These are phyloP conservation scores for Chloranthus sessilifolius DNA, from an alignment of 164 flowering plant species.

Conservation along the genomic window DNA sequence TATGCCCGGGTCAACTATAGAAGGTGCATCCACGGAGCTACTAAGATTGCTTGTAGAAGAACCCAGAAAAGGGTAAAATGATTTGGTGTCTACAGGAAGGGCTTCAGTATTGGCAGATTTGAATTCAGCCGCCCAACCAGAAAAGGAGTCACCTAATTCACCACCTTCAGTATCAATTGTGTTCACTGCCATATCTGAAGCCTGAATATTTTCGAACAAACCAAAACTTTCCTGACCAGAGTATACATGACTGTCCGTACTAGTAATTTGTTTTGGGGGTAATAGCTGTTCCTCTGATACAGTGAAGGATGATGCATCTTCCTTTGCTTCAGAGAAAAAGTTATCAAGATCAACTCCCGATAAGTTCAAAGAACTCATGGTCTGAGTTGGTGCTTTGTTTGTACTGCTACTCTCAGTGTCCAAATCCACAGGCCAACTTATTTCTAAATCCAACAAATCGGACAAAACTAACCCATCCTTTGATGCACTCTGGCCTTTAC, in stretches of 20 bases:
- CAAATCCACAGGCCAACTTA: slow-evolving; percentile 38
- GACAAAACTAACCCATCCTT: slow-evolving; percentile 35
- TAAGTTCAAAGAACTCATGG: slow-evolving; percentile 25
- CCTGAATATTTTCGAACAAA: slow-evolving; percentile 33
- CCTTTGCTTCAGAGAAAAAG: slow-evolving; percentile 30
- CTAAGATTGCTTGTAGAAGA: slow-evolving; percentile 22
- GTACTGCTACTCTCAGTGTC: slow-evolving; percentile 15
- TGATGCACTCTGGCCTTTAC: slow-evolving; percentile 25
- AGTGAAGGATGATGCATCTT: slow-evolving; percentile 11
- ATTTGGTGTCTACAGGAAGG: slow-evolving; percentile 16
- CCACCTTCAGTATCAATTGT: slow-evolving; percentile 17
- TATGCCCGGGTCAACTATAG: slow-evolving; percentile 15
- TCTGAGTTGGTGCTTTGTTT: slow-evolving; percentile 14
- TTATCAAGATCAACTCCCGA: slow-evolving; percentile 49
- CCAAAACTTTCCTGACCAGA: slow-evolving; percentile 26
- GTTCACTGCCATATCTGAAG: slow-evolving; percentile 21
- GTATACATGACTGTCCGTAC: slow-evolving; percentile 11
- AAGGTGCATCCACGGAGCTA: slow-evolving; percentile 23
- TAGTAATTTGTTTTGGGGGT: slow-evolving; percentile 3
- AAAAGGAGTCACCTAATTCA: slow-evolving; percentile 22
- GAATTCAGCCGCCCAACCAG: slow-evolving; percentile 65
- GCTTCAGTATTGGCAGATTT: slow-evolving; percentile 39
- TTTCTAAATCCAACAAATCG: slow-evolving; percentile 44
- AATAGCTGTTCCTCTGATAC: slow-evolving; percentile 18
- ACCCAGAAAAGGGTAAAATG: slow-evolving; percentile 27